A percentile compares a stretch with the other conserved stretches of the same genome.
These are phyloP conservation scores for Phyllosticta paracitricarpa DNA, from an alignment of 2,329 filamentous ascomycete species.

Conservation along the genomic window DNA sequence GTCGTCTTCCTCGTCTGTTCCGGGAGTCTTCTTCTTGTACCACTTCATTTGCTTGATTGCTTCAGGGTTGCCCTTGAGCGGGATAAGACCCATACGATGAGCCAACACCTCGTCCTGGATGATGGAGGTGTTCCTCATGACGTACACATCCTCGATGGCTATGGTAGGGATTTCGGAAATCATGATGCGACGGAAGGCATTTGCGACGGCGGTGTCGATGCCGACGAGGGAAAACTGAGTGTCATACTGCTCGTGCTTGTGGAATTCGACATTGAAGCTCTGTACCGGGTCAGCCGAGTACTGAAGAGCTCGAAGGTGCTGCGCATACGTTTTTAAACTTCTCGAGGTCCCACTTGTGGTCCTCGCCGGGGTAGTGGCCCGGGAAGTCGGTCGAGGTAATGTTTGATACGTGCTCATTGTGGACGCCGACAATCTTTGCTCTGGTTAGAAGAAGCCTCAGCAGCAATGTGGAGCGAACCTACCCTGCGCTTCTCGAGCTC, in stretches of 20 bases:
- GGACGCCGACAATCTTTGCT: constrained; percentile 69
- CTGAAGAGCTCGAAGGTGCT: background rate
- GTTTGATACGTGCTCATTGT: constrained; percentile 82
- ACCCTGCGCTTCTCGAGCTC: constrained; percentile 55
- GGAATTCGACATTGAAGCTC: constrained; percentile 66
- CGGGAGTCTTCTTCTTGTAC: constrained; percentile 59
- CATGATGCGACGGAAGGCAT: constrained; percentile 93
- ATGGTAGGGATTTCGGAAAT: constrained; percentile 90
- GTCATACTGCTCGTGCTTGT: constrained; percentile 69
- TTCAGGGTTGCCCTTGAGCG: constrained; percentile 68
- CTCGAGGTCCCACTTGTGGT: constrained; percentile 67
- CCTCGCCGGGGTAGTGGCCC: constrained; percentile 80
- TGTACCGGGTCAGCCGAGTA: constrained; percentile 21
- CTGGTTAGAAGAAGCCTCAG: constrained; percentile 3
- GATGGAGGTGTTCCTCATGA: constrained; percentile 93
- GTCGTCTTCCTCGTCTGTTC: constrained; percentile 26
- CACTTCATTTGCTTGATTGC: constrained; percentile 76
- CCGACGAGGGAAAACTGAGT: constrained; percentile 85
- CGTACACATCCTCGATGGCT: constrained; percentile 87
- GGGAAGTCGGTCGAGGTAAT: constrained; percentile 87
- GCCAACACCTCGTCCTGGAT: constrained; percentile 96
- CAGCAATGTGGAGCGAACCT: constrained; percentile 13
- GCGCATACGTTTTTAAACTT: constrained; percentile 52
- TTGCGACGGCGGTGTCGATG: constrained; percentile 85
- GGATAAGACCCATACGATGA: constrained; percentile 80